Evolutionary conservation across 2,329 filamentous ascomycete species (phyloP).

Genomic region (Teratosphaeria pseudoeucalypti): DNA sequence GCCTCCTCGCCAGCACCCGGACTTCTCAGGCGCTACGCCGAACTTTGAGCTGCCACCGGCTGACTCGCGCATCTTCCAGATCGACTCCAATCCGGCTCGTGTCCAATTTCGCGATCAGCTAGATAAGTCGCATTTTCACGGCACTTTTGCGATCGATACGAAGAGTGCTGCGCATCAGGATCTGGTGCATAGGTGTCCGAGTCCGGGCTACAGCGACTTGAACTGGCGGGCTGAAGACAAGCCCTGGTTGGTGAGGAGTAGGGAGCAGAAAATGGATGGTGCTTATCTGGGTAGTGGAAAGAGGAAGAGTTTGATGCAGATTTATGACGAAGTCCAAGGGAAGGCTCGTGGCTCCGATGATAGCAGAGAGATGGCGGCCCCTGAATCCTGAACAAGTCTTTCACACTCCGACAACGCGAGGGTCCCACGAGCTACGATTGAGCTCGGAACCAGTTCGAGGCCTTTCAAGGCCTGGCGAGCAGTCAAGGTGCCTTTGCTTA

Average conservation of each 20-base stretch:
- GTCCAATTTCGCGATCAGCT: conserved; percentile 33
- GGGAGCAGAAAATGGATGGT: conserved; percentile 17
- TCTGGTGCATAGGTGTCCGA: conserved; percentile 30
- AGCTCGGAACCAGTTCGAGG: too few relatives aligned
- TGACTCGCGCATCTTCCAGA: conserved; percentile 27
- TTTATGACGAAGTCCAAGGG: conserved; percentile 10
- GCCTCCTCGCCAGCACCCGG: neutral
- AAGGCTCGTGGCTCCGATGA: neutral
- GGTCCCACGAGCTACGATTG: too few relatives aligned
- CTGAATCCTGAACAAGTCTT: neutral
- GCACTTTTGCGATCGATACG: conserved; percentile 18
- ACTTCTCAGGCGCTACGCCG: neutral
- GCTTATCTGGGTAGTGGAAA: conserved; percentile 4
- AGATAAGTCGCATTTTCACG: conserved; percentile 24
- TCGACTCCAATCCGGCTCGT: conserved; percentile 30
- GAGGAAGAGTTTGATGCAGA: conserved; percentile 7
- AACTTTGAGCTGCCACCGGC: neutral
- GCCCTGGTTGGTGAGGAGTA: conserved; percentile 21
- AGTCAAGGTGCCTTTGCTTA: neutral
- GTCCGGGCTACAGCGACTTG: conserved; percentile 32
- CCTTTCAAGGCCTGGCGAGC: too few relatives aligned
- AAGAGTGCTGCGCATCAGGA: conserved; percentile 26
- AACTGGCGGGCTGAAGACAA: conserved; percentile 27
- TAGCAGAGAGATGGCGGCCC: neutral
- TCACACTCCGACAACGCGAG: too few relatives aligned